Base-by-base conservation (phyloP, 768 basidiomycete species). In the Auriscalpium microsporum region DNA sequence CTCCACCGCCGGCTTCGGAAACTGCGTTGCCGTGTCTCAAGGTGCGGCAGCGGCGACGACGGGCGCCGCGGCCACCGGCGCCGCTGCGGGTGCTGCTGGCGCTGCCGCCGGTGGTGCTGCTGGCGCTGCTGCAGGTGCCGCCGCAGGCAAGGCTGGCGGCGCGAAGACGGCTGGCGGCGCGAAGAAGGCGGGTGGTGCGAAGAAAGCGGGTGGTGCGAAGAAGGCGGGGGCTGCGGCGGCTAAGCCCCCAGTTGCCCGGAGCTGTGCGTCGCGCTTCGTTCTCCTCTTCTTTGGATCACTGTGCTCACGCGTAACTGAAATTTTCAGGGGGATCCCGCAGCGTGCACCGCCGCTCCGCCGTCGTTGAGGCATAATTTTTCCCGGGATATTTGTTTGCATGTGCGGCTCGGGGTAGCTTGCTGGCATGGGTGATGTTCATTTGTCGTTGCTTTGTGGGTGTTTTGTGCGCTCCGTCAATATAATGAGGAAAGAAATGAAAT, bases 1-100 rank as follows among this genome's bases (percentile, higher is more conserved):
- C 45, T 77, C 78, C 17, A 65, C 75, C 17, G 73, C 71, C 21
- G 75, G 77, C 33, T 81, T 80, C 64, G 80, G 80, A 52, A 81
- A 78, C 64, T 82, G 80, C 55, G 73, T 76, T 10, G 78, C 73
- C 35, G 76, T 81, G 35, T 62, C 62, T 10, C 71, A 76, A 51
- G 63, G 59, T n/a, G 17, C 8, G 0, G 21, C 21, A 13, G 33
- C 21, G 14, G 40, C 40, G 40, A 1, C 40, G 40, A n/a, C 40
- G 40, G 40, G 40, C 17, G 8, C 3, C 8, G 40, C 13, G 14
- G 8, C 13, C 4, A 17, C 40, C 1, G 13, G 14, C 17, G 40
- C 40, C 1, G 13, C 40, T 5, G 40, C 40, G 40, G 13, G 14
- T 42, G 40, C 40, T 17, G 13, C 40, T 4, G 17, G 17, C 40